These are phyloP conservation scores for Thoreauomyces humboldtii DNA, from an alignment of 192 early-diverging fungal genomes.

Conservation along the genomic window DNA sequence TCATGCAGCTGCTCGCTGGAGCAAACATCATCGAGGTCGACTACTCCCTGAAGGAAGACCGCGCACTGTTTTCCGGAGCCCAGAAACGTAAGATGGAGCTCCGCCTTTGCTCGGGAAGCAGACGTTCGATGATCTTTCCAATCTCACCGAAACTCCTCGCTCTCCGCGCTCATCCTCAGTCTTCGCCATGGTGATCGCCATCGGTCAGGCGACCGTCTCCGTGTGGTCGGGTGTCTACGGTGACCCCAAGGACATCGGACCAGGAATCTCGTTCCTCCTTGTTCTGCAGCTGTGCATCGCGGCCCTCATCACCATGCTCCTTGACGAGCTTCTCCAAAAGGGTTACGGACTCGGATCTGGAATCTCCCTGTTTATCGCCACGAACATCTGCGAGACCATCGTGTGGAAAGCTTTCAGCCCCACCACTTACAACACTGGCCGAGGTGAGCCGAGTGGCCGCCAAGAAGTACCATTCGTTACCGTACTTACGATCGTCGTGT, in stretches of 20 bases:
- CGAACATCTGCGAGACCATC: constrained; percentile 99
- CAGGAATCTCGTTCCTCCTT: constrained; percentile 92
- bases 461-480: no score
- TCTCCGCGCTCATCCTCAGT: no score
- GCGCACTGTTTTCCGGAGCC: constrained; percentile 97
- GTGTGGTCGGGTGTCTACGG: constrained; percentile 99
- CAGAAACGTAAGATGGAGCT: constrained; percentile 69
- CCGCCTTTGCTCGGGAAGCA: not conserved
- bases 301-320: constrained; percentile 93
- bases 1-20: constrained; percentile 99
- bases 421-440: constrained; percentile 95
- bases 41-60: constrained; percentile 97
- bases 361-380: constrained; percentile 99
- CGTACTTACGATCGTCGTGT: constrained; percentile 7
- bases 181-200: constrained; percentile 98
- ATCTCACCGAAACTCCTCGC: no score
- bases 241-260: constrained; percentile 91
- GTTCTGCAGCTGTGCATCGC: constrained; percentile 97
- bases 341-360: constrained; percentile 99
- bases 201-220: constrained; percentile 97
- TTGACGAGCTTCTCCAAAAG: constrained; percentile 99
- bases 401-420: constrained; percentile 99
- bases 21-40: constrained; percentile 99
- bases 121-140: no score
- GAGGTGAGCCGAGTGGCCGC: constrained; percentile 58